Conservation (phyloP, 345 rosid genomes). For the Euphorbia pulcherrima region DNA sequence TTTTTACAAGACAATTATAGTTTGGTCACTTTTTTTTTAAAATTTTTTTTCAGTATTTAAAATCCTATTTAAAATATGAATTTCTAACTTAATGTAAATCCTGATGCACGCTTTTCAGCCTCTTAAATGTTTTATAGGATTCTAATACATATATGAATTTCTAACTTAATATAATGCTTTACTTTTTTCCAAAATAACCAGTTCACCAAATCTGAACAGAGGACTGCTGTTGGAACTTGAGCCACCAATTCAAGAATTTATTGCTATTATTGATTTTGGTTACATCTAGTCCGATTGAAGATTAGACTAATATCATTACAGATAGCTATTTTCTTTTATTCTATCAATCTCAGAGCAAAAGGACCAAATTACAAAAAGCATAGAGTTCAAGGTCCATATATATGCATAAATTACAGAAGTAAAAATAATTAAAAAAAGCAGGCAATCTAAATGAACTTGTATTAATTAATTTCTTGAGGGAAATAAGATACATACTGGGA, state of each 20-base stretch:
- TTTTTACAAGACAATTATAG: no score
- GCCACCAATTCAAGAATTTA: background rate
- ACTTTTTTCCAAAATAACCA: no score
- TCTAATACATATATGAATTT: background rate
- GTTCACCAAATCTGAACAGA: background rate
- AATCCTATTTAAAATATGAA: no score
- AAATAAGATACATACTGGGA: conserved; percentile 48
- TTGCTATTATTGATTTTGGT: background rate
- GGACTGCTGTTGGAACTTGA: background rate
- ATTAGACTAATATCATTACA: background rate
- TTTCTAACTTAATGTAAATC: no score
- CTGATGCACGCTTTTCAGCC: background rate
- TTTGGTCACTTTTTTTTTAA: no score
- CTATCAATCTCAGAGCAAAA: conserved; percentile 1
- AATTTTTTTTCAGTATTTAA: no score
- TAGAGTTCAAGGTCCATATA: background rate
- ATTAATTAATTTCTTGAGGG: conserved; percentile 13
- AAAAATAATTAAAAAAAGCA: no score
- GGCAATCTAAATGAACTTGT: background rate
- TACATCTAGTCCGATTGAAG: background rate
- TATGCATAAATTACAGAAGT: background rate
- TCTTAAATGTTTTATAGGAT: background rate
- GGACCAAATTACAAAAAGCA: background rate
- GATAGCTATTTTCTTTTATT: background rate
- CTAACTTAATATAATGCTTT: background rate